These are phyloP conservation scores for Annulohypoxylon maeteangense DNA, from an alignment of 495 filamentous ascomycete species.

Conservation along the genomic window DNA sequence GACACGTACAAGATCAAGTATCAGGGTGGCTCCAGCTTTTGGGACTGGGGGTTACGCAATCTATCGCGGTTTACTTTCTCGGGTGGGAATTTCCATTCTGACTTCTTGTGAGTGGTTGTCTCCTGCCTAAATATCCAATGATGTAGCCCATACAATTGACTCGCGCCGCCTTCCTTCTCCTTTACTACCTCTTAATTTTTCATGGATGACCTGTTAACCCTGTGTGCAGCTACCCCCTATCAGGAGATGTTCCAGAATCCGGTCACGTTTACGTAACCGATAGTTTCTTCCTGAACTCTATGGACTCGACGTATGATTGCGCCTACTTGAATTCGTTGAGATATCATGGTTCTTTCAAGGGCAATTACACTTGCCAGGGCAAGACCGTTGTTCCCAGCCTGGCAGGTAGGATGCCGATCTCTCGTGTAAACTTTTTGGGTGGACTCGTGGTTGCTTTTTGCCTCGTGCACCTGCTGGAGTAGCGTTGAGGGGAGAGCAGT, in stretches of 20 bases:
- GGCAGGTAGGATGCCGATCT: background rate
- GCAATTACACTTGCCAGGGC: conserved; percentile 29
- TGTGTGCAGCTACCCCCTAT: conserved; percentile 12
- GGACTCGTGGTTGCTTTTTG: background rate
- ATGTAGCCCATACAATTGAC: too few species aligned
- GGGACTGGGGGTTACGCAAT: conserved; percentile 25
- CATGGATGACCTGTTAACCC: background rate
- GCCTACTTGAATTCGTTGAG: conserved; percentile 13
- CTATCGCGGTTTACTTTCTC: conserved; percentile 8
- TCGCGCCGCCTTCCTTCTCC: background rate
- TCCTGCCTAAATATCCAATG: background rate
- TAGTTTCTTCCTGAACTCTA: conserved; percentile 22
- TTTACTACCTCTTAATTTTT: background rate
- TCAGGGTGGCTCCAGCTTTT: conserved; percentile 20
- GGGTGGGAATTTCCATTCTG: conserved; percentile 19
- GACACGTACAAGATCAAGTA: conserved; percentile 20
- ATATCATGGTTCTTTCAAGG: conserved; percentile 19
- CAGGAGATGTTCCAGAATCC: conserved; percentile 2
- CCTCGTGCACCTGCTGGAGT: background rate
- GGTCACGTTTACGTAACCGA: conserved; percentile 22
- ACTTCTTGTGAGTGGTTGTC: conserved; percentile 27
- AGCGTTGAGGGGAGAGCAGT: background rate
- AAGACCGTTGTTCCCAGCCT: conserved; percentile 3
- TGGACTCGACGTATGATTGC: conserved; percentile 27
- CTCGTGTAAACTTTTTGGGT: background rate